These are phyloP conservation scores for Camellia lanceoleosa DNA, from an alignment of 148 eudicot species.

Conservation along the genomic window DNA sequence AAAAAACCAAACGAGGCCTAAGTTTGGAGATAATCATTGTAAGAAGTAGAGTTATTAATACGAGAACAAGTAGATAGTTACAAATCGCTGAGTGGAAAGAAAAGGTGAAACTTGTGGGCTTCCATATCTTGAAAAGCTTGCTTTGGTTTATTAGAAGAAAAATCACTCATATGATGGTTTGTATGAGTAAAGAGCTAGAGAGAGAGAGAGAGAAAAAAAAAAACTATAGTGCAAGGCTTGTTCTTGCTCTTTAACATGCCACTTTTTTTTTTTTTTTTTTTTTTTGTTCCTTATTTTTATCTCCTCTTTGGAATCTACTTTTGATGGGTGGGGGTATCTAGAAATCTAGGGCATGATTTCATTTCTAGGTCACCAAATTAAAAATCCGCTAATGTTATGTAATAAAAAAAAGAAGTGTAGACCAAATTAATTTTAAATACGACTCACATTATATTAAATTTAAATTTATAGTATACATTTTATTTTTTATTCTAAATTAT, in stretches of 20 bases:
- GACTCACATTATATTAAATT: too few species aligned
- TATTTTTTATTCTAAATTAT: background rate
- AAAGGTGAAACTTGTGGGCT: constrained; percentile 29
- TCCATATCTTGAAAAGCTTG: constrained; percentile 17
- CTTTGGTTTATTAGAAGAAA: background rate
- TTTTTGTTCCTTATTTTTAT: background rate
- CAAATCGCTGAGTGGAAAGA: constrained; percentile 16
- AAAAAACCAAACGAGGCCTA: too few species aligned
- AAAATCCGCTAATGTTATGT: background rate
- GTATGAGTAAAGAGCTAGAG: constrained; percentile 15
- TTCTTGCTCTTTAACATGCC: background rate
- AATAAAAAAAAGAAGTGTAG: background rate
- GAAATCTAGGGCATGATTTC: constrained; percentile 18
- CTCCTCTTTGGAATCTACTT: constrained; percentile 23
- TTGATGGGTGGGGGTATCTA: constrained; percentile 17
- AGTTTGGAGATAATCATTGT: background rate
- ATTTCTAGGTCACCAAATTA: background rate
- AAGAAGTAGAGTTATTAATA: background rate
- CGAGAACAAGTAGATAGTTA: background rate
- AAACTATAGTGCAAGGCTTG: background rate
- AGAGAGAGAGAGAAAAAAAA: background rate
- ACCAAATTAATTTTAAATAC: too few species aligned
- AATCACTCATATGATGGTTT: background rate
- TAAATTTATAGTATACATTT: too few species aligned
- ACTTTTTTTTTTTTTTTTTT: constrained; percentile 8